These are phyloP conservation scores for Podaxis rugospora DNA, from an alignment of 768 basidiomycete species.

Conservation along the genomic window DNA sequence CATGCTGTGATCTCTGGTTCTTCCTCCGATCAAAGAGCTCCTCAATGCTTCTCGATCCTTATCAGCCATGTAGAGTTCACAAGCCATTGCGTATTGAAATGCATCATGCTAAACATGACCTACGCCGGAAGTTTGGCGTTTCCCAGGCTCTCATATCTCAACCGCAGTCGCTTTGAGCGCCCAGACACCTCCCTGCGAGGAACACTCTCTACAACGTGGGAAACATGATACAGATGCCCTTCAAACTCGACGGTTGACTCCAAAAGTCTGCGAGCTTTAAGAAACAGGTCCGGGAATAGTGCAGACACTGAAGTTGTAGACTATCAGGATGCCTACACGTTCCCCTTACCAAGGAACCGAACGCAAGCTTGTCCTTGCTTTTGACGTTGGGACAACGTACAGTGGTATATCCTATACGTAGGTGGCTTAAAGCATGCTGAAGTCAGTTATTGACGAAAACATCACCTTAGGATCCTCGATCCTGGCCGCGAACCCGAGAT, in stretches of 20 bases:
- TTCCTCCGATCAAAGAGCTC: too few relatives aligned
- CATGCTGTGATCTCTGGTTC: too few relatives aligned
- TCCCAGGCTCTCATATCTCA: neutral
- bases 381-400: conserved; percentile 46
- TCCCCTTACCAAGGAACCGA: conserved; percentile 29
- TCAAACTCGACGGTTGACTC: neutral
- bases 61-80: too few relatives aligned
- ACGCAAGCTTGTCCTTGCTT: conserved; percentile 40
- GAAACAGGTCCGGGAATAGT: too few relatives aligned
- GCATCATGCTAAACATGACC: neutral
- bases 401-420: conserved; percentile 41
- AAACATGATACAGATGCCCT: neutral
- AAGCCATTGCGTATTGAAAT: neutral
- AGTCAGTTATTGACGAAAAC: neutral
- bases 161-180: neutral
- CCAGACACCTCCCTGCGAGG: neutral
- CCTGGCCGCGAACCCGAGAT: conserved; percentile 31
- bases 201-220: neutral
- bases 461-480: conserved; percentile 27
- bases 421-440: conserved; percentile 8
- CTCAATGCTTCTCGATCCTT: too few relatives aligned
- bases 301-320: neutral
- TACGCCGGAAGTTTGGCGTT: neutral
- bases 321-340: conserved; percentile 12
- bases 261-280: neutral